Conservation (phyloP, 1,284 basidiomycete genomes). For the Tilletia caries region DNA sequence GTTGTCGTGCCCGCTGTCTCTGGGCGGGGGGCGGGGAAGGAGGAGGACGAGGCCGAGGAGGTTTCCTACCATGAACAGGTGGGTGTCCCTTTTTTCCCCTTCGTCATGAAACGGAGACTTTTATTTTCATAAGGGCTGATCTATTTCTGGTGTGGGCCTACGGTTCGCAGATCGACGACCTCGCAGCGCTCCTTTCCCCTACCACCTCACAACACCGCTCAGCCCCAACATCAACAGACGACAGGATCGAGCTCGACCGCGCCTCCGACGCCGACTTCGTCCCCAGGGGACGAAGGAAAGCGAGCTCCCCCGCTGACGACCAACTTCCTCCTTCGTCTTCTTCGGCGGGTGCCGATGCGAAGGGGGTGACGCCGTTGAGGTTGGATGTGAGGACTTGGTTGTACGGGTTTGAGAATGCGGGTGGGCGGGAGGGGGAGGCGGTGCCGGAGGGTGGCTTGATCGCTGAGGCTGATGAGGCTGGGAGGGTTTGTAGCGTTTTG, state of each 20-base stretch:
- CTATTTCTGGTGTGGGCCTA: no score
- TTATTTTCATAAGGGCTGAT: no score
- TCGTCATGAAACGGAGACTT: no score
- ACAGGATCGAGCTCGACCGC: background rate
- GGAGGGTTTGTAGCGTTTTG: background rate
- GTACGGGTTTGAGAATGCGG: background rate
- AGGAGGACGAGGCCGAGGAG: no score
- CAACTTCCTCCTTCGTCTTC: no score
- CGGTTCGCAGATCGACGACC: background rate
- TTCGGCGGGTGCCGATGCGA: background rate
- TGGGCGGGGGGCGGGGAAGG: no score
- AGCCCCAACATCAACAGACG: background rate
- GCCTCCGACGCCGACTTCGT: background rate
- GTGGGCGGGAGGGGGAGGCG: background rate
- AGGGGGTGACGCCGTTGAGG: background rate
- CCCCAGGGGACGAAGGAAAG: no score
- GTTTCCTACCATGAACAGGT: background rate
- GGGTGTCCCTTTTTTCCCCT: background rate
- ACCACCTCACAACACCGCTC: background rate
- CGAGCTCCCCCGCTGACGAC: no score
- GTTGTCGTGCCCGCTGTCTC: constrained; percentile 7
- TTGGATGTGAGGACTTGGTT: background rate
- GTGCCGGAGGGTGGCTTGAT: background rate
- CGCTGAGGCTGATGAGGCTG: background rate
- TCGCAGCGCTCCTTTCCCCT: background rate